Conservation (phyloP, 2,329 filamentous ascomycete species). For the Achaetomium macrosporum region DNA sequence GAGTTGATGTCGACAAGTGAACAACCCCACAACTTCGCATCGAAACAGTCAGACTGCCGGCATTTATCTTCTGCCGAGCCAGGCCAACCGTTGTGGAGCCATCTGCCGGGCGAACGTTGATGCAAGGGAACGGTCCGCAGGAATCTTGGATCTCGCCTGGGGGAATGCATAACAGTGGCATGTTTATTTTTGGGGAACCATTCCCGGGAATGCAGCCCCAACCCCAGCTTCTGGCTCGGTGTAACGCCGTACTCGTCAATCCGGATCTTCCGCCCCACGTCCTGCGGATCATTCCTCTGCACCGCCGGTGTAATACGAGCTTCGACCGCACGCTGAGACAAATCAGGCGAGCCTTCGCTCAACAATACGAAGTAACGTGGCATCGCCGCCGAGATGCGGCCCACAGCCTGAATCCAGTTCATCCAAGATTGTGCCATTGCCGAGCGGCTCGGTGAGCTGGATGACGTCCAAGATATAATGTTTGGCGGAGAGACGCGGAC, state of each 20-base stretch:
- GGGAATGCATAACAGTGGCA: neutral
- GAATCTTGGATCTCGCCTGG: too few relatives aligned
- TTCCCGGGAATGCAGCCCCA: neutral
- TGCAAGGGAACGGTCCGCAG: too few relatives aligned
- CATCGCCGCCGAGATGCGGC: neutral
- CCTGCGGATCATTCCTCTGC: constrained; percentile 6
- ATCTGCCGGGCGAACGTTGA: too few relatives aligned
- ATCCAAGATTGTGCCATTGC: neutral
- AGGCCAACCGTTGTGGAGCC: too few relatives aligned
- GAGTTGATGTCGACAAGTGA: too few relatives aligned
- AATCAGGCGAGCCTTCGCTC: neutral
- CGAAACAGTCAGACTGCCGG: too few relatives aligned
- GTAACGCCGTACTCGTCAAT: neutral
- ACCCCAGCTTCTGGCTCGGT: neutral
- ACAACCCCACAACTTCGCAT: too few relatives aligned
- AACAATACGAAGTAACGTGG: constrained; percentile 3
- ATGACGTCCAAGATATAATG: neutral
- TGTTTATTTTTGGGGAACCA: constrained; percentile 5
- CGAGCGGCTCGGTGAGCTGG: neutral
- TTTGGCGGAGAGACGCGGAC: neutral
- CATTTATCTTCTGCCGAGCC: too few relatives aligned
- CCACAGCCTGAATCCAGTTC: neutral
- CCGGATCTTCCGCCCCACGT: neutral
- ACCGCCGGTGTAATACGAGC: constrained; percentile 8
- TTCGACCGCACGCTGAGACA: neutral